Base-by-base conservation (phyloP, 768 basidiomycete species). In the Imleria badia region DNA sequence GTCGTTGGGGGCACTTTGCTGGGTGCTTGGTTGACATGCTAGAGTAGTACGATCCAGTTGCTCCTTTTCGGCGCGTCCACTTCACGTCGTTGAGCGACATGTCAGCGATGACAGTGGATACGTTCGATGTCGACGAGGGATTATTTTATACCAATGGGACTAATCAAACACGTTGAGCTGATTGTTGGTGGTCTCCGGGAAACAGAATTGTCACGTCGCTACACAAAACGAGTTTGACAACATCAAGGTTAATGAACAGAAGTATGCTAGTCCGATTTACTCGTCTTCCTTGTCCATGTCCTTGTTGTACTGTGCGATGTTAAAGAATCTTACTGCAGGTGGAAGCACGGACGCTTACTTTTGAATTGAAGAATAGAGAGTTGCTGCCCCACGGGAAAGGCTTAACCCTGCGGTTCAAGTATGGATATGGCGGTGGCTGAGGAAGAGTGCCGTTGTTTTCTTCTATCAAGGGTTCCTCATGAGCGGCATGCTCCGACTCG, bases 381-480 rank as follows among this genome's bases (percentile, higher is more conserved):
- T 94, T 94, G 63, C 61, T 72, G 22, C 91, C 91, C 91, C 91
- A 94, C 19, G 91, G 91, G 79, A 80, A 94, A 38, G 91, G 88
- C 71, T 89, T 91, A 55, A 69, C 69, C 56, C 91, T 78, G 64
- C 76, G 81, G 76, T 92, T 91, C 72, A 94, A 64, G 76, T 86
- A 90, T 40, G 89, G 82, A 64, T 84, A 94, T n/a, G 73, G 74
- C 40, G 91, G 89, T 29, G 78, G 71, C 58, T 86, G 81, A 52
- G 89, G 88, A 48, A 90, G 79, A 52, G 81, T 75, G 36, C 90
- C 90, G 41, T 78, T 83, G 68, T 92, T 84, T 73, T 88, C 86
- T 35, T 81, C 76, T 66, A 80, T 85, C 71, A 87, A 66, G 66
- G 89, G 90, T 35, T 84, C 82, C 54, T 81, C 60, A 67, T 94